phyloP scores from a whole-genome alignment of 805 yeast species.

The Candida krabiensis region DNA sequence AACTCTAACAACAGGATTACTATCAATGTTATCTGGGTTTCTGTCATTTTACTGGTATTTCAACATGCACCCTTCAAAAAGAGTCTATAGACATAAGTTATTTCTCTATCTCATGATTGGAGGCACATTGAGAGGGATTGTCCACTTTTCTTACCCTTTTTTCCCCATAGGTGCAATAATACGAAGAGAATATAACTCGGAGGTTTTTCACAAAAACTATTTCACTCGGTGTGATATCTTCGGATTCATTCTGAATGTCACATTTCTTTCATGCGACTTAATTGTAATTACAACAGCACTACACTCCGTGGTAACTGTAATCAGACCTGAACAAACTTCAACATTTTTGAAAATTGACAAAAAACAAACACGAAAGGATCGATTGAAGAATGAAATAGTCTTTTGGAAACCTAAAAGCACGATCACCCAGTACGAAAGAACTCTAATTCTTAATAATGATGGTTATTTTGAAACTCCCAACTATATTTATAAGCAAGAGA shows the following conservation, averaged over 20 bases:
- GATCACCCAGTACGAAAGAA: slow-evolving; percentile 11
- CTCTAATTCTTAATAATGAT: slow-evolving; percentile 7
- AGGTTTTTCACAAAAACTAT: slow-evolving; percentile 4
- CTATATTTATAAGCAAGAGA: slow-evolving; percentile 17
- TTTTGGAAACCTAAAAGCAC: neutral
- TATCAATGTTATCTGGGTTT: slow-evolving; percentile 14
- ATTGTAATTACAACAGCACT: slow-evolving; percentile 17
- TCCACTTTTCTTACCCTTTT: slow-evolving; percentile 16
- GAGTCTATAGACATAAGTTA: slow-evolving; percentile 18
- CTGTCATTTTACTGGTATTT: slow-evolving; percentile 22
- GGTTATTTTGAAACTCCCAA: slow-evolving; percentile 16
- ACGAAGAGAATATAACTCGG: slow-evolving; percentile 2
- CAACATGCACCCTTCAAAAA: slow-evolving; percentile 15
- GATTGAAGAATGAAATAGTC: neutral
- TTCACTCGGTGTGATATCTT: slow-evolving; percentile 20
- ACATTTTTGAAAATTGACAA: slow-evolving; percentile 6
- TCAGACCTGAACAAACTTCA: slow-evolving; percentile 9
- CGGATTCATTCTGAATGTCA: slow-evolving; percentile 16
- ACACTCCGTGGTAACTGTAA: slow-evolving; percentile 16
- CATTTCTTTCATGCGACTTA: slow-evolving; percentile 18
- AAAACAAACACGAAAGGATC: neutral
- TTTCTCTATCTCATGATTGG: slow-evolving; percentile 14
- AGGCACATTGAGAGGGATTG: slow-evolving; percentile 11
- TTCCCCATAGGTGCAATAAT: slow-evolving; percentile 12
- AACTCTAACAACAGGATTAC: slow-evolving; percentile 9